Percentiles rank a stretch among this genome's conserved stretches.
Conservation (phyloP, 108 stramenopile genomes). For the Seminavis robusta region DNA sequence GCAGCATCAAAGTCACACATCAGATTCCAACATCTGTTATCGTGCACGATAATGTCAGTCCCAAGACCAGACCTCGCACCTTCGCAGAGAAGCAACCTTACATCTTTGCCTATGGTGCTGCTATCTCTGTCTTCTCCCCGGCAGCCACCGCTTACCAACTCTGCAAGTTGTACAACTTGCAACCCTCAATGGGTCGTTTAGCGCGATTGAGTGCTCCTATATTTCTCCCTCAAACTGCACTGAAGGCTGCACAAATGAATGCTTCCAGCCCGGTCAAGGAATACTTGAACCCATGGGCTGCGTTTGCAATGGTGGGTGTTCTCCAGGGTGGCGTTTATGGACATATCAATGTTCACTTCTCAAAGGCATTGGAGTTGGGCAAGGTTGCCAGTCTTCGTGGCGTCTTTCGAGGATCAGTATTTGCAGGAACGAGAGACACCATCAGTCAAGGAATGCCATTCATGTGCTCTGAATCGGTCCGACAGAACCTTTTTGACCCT, state of each 20-base stretch:
- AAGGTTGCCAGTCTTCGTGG: slow-evolving; percentile 11
- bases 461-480: slow-evolving; percentile 16
- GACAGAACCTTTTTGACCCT: slow-evolving; percentile 12
- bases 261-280: slow-evolving; percentile 31
- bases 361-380: slow-evolving; percentile 19
- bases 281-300: slow-evolving; percentile 35
- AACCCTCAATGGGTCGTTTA: slow-evolving; percentile 2
- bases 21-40: too few relatives aligned
- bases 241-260: slow-evolving; percentile 34
- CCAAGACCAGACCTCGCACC: slow-evolving; percentile 21
- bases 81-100: slow-evolving; percentile 24
- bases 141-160: slow-evolving; percentile 25
- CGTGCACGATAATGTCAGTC: too few relatives aligned
- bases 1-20: too few relatives aligned
- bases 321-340: slow-evolving; percentile 37
- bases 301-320: slow-evolving; percentile 34
- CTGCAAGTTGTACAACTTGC: slow-evolving; percentile 15
- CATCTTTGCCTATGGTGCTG: slow-evolving; percentile 27
- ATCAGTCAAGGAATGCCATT: slow-evolving; percentile 34
- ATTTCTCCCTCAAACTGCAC: slow-evolving; percentile 28
- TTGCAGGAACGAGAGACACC: slow-evolving; percentile 29
- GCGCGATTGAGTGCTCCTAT: slow-evolving; percentile 8
- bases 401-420: slow-evolving; percentile 26
- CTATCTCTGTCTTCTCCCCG: slow-evolving; percentile 26
- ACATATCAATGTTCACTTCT: slow-evolving; percentile 31